phyloP scores from a whole-genome alignment of 352 stramenopile species.

The Globisporangium solare region DNA sequence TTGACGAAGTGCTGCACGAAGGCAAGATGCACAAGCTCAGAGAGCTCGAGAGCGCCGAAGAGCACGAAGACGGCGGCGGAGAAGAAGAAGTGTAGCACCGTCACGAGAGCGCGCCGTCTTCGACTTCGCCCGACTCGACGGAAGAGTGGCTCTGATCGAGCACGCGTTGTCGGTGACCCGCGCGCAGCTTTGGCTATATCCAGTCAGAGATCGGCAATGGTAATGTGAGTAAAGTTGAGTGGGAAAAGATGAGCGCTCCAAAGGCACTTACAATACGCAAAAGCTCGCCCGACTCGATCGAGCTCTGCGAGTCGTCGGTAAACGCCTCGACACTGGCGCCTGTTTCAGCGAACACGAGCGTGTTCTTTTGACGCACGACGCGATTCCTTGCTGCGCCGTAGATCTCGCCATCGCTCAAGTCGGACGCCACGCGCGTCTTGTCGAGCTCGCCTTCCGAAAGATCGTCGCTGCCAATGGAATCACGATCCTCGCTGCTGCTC shows the following conservation, averaged over 20 bases:
- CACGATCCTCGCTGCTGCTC: constrained; percentile 18
- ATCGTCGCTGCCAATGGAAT: constrained; percentile 30
- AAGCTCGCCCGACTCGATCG: constrained; percentile 55
- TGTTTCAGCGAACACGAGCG: not conserved
- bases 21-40: constrained; percentile 32
- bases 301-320: constrained; percentile 21
- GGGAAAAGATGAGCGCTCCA: too few species aligned
- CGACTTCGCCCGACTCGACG: constrained; percentile 30
- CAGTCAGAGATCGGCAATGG: too few species aligned
- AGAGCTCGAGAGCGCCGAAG: constrained; percentile 9
- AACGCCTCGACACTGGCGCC: constrained; percentile 1
- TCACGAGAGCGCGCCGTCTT: constrained; percentile 16
- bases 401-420: constrained; percentile 70
- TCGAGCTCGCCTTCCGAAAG: constrained; percentile 41
- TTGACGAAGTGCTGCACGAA: constrained; percentile 30
- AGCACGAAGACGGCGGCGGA: constrained; percentile 2
- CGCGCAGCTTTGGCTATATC: constrained; percentile 17
- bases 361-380: constrained; percentile 26
- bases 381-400: constrained; percentile 27
- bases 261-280: constrained; percentile 22
- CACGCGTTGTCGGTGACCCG: constrained; percentile 13
- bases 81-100: constrained; percentile 6
- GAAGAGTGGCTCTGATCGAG: constrained; percentile 24
- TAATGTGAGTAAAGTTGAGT: not conserved
- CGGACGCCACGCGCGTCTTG: constrained; percentile 10